These are phyloP conservation scores for Fusarium sp. DNA, from an alignment of 2,329 filamentous ascomycete genomes.

Conservation along the genomic window DNA sequence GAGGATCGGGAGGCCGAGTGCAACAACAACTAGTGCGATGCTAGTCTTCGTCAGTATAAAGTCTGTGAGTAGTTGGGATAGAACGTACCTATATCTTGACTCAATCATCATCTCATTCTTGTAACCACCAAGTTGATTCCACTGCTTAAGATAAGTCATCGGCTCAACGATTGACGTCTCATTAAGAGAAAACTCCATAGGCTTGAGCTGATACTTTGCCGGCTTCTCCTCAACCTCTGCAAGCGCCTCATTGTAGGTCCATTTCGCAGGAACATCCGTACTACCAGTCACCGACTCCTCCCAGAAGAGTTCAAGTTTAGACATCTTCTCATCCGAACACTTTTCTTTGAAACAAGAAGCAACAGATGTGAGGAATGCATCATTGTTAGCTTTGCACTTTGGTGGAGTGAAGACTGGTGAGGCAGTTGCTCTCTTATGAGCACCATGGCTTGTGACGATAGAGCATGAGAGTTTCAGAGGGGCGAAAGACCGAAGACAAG, in stretches of 20 bases:
- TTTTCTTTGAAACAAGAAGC: constrained; percentile 7
- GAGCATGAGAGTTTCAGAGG: neutral
- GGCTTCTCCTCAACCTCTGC: neutral
- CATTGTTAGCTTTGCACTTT: constrained; percentile 8
- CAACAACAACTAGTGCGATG: neutral
- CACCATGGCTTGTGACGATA: neutral
- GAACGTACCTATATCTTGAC: constrained; percentile 6
- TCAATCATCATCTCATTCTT: constrained; percentile 15
- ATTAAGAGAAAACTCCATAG: neutral
- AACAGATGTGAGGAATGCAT: neutral
- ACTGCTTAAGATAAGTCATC: neutral
- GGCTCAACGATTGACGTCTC: neutral
- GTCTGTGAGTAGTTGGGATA: accelerated
- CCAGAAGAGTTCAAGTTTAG: constrained; percentile 10
- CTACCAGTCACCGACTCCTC: constrained; percentile 10
- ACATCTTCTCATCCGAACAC: neutral
- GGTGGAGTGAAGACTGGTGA: neutral
- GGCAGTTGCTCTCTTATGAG: neutral
- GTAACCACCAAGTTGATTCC: constrained; percentile 1
- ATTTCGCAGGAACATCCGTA: constrained; percentile 1
- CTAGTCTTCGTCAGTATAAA: accelerated
- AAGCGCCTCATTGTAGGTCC: constrained; percentile 8
- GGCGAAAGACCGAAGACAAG: constrained; percentile 10
- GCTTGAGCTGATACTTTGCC: neutral
- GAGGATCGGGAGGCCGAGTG: constrained; percentile 6